Evolutionary conservation across 192 early-diverging fungal genomes (phyloP), one percentile per base, ranked within the genome.

Genomic region (Geranomyces michiganensis): DNA sequence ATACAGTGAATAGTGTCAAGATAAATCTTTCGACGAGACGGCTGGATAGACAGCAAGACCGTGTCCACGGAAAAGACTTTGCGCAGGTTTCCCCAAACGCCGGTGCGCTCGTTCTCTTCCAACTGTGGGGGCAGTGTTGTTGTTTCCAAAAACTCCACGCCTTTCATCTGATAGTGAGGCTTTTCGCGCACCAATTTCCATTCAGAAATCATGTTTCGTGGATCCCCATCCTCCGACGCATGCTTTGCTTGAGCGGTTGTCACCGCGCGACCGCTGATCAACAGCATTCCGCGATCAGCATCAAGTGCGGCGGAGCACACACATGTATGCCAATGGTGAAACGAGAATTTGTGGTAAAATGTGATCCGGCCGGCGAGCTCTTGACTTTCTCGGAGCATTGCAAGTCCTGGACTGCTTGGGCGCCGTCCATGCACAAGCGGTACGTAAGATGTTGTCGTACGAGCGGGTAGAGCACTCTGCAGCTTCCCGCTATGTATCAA

Each of bases 271-370:
- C 85, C 85, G 49, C 81, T 79, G 44, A 86, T 51, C 49, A 73
- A 75, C 36, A 85, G 62, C 26, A 84, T 71, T 17, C 77, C 74
- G n/a, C 49, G 72, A 13, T 56, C 31, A 13, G 68, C 65, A 64
- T 85, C 81, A 0, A 84, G 58, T 14, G 68, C 74, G 0, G 82
- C 82, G 19, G 81, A 77, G 8, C 75, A 76, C 26, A 83, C 73
- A 17, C 76, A 80, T 41, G 73, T 36, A 49, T 81, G 74, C 81
- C 81, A 83, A 31, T 63, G 46, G 6, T 72, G 60, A 62, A 87
- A 83, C 12, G 69, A 78, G 61, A 77, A 82, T 67, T 81, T 83
- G 56, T 87, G 85, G 47, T 83, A 78, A 30, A 76, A 79, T 29
- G 64, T 62, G 49, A 87, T 79, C n/a, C 62, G 76, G 1, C 82